Evolutionary conservation across 441 rosid species (phyloP), one percentile per base, ranked within the genome.

Genomic region (Macaranga tanarius): DNA sequence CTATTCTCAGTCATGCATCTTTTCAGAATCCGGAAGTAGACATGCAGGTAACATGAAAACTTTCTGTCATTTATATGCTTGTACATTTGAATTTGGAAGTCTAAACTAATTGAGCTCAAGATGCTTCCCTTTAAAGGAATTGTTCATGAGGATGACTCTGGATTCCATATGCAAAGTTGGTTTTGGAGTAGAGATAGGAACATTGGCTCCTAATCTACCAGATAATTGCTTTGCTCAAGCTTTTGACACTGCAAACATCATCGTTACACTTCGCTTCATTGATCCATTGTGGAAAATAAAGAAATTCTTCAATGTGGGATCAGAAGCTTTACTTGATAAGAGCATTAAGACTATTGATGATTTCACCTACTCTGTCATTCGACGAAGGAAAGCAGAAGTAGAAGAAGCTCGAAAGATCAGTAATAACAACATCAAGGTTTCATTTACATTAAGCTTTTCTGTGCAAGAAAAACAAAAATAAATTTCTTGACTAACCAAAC

Each of bases 81-180:
- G n/a, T 16, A 15, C 4, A 48, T 16, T 12, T 11, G 5, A 13
- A 4, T 13, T 12, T 48, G 52, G 13, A 11, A 48, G 17, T 11
- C 19, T 48, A 9, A 13, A 45, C 50, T 12, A 16, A 48, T 5
- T 12, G 16, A 12, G 19, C 4, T 13, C 19, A 8, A 51, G 44
- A 12, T 45, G 55, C 47, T 70, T 65, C 10, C 55, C 56, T 72
- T 82, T 50, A 34, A 62, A 95, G 98, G 97, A 91, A 58, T 64
- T 92, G 74, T 73, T 92, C 76, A 91, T 90, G 98, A 87, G 98
- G 84, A 87, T 95, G 99, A 92, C 99, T 11, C 73, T 89, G 75
- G 99, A 91, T 80, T 95, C 97, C 22, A 95, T 92, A 76, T 95
- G 97, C 82, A 92, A 91, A 74, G 97, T 95, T 56, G 99, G 99